A percentile compares a stretch with the other conserved stretches of the same genome.
Conservation (phyloP, 805 yeast species). For the Yarrowia sp. region DNA sequence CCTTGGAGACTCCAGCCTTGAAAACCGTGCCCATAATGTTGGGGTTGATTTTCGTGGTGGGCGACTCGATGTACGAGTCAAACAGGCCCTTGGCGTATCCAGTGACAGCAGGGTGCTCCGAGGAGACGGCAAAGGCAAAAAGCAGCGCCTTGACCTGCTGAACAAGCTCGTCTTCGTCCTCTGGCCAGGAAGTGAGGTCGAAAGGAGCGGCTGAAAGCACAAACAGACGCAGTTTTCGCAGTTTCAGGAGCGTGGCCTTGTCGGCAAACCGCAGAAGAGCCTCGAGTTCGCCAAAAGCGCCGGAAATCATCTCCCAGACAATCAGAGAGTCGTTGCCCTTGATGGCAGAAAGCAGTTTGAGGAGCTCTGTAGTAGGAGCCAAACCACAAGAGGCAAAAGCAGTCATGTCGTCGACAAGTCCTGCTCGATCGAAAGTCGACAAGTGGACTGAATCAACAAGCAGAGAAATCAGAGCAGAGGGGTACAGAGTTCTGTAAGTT, state of each 20-base stretch:
- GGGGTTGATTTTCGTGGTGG: conserved; percentile 68
- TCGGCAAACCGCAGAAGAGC: conserved; percentile 50
- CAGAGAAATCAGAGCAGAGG: conserved; percentile 50
- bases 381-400: conserved; percentile 55
- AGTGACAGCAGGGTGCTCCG: conserved; percentile 39
- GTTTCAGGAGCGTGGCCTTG: conserved; percentile 44
- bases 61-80: conserved; percentile 49
- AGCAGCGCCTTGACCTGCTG: conserved; percentile 63
- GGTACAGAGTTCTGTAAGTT: conserved; percentile 57
- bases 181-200: conserved; percentile 52
- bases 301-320: conserved; percentile 53
- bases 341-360: conserved; percentile 53
- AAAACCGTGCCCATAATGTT: conserved; percentile 70
- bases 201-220: conserved; percentile 45
- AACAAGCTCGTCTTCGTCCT: conserved; percentile 58
- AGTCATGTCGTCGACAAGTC: conserved; percentile 58
- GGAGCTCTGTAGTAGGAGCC: conserved; percentile 48
- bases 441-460: conserved; percentile 54
- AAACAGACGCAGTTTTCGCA: conserved; percentile 46
- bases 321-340: conserved; percentile 47
- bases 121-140: conserved; percentile 39
- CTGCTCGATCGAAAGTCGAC: conserved; percentile 59
- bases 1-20: conserved; percentile 59
- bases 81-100: conserved; percentile 46
- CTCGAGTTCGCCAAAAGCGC: conserved; percentile 44